Conservation (phyloP, 208 protist species). For the Wallacemonas sp. region DNA sequence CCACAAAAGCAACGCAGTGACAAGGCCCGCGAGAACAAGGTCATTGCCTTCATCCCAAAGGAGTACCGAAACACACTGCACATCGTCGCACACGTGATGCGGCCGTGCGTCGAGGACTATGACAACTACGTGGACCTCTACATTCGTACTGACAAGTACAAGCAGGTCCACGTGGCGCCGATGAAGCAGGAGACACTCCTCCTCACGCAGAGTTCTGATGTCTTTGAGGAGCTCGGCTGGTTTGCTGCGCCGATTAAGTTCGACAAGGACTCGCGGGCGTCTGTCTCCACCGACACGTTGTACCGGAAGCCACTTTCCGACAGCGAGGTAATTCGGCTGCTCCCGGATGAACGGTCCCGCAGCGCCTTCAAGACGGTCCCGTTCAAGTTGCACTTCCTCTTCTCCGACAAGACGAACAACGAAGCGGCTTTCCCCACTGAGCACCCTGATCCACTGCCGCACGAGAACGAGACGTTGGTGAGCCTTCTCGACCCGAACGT, state of each 20-base stretch:
- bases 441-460: constrained; percentile 30
- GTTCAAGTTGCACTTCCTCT: constrained; percentile 46
- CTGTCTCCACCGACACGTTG: constrained; percentile 28
- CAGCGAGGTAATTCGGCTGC: constrained; percentile 42
- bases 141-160: constrained; percentile 76
- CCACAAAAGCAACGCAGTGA: constrained; percentile 70
- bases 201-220: constrained; percentile 67
- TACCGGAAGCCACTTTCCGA: constrained; percentile 62
- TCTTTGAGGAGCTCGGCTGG: constrained; percentile 85
- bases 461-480: constrained; percentile 84
- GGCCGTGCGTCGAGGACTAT: constrained; percentile 74
- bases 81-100: constrained; percentile 64
- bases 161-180: constrained; percentile 64
- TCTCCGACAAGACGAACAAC: constrained; percentile 59
- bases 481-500: constrained; percentile 70
- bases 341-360: constrained; percentile 42
- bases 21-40: constrained; percentile 51
- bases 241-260: constrained; percentile 17
- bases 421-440: constrained; percentile 72
- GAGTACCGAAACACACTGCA: constrained; percentile 75
- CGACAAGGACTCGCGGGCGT: constrained; percentile 27
- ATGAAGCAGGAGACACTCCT: constrained; percentile 88
- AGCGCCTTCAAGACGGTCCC: constrained; percentile 53
- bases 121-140: constrained; percentile 87
- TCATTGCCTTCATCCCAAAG: constrained; percentile 74